A percentile compares a stretch with the other conserved stretches of the same genome.
These are phyloP conservation scores for Ceratocystis eucalypticola DNA, from an alignment of 2,329 filamentous ascomycete species.

Conservation along the genomic window DNA sequence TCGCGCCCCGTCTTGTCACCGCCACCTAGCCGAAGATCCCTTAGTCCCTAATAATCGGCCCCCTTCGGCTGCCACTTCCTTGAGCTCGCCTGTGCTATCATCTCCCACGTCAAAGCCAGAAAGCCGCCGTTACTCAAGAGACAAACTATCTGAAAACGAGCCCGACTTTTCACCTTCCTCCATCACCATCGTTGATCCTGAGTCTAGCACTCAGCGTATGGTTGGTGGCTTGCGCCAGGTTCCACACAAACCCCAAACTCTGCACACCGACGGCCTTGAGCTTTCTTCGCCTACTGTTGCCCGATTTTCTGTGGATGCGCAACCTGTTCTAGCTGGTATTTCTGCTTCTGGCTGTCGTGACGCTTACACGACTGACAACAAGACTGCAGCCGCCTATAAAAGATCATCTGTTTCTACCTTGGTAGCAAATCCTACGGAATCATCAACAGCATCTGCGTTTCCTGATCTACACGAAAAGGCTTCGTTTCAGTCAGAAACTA, in stretches of 20 bases:
- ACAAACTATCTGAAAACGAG: not conserved
- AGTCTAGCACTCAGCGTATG: constrained; percentile 38
- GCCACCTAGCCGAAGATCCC: constrained; percentile 15
- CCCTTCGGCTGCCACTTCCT: not conserved
- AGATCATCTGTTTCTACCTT: constrained; percentile 21
- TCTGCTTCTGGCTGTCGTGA: constrained; percentile 23
- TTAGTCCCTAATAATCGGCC: constrained; percentile 11
- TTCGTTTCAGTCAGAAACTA: constrained; percentile 27
- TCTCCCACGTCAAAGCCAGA: constrained; percentile 10
- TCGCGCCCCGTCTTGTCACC: constrained; percentile 14
- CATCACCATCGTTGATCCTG: constrained; percentile 26
- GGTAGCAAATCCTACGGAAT: not conserved
- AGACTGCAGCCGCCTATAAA: constrained; percentile 13
- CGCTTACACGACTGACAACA: constrained; percentile 13
- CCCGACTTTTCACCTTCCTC: constrained; percentile 16
- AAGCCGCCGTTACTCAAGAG: constrained; percentile 1
- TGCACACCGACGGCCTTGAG: constrained; percentile 14
- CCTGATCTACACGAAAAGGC: constrained; percentile 18
- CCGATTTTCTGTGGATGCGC: constrained; percentile 23
- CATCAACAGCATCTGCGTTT: not conserved
- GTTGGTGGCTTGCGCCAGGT: constrained; percentile 43
- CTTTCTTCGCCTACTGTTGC: constrained; percentile 15
- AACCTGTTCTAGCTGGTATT: constrained; percentile 25
- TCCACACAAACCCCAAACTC: constrained; percentile 27
- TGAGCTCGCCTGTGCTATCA: constrained; percentile 13